A percentile compares a stretch with the other conserved stretches of the same genome.
Conservation (phyloP, 192 early-diverging fungal genomes). For the Allomyces macrogynus region DNA sequence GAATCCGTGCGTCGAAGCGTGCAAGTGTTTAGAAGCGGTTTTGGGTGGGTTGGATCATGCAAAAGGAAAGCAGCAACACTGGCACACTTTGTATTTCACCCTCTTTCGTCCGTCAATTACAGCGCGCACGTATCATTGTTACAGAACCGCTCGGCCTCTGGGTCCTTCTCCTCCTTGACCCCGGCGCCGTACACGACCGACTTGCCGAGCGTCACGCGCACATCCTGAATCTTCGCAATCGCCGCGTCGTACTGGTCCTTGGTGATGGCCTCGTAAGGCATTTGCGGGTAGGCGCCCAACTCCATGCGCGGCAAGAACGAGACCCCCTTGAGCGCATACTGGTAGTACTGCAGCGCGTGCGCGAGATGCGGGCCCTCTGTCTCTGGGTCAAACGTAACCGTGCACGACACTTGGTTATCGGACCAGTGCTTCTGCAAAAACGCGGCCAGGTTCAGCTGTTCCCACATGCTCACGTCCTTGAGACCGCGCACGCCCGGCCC, state of each 20-base stretch:
- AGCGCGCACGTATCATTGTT: slow-evolving; percentile 1
- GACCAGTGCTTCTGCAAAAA: slow-evolving; percentile 21
- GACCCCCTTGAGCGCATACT: slow-evolving; percentile 25
- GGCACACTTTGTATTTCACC: no score
- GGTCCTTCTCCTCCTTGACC: not conserved
- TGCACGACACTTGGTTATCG: slow-evolving; percentile 27
- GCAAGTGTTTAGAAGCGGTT: no score
- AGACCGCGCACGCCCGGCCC: slow-evolving; percentile 17
- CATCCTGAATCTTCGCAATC: slow-evolving; percentile 4
- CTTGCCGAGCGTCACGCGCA: not conserved
- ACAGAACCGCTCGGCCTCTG: slow-evolving; percentile 3
- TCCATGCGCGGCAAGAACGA: slow-evolving; percentile 18
- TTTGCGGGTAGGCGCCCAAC: slow-evolving; percentile 19
- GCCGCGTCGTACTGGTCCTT: slow-evolving; percentile 11
- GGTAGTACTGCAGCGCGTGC: slow-evolving; percentile 21
- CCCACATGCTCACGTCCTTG: slow-evolving; percentile 21
- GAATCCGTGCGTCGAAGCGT: no score
- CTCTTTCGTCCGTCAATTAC: not conserved
- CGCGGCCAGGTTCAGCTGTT: slow-evolving; percentile 22
- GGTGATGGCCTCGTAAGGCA: slow-evolving; percentile 24
- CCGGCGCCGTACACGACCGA: not conserved
- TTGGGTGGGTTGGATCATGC: no score
- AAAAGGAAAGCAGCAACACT: no score
- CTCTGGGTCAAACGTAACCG: slow-evolving; percentile 21
- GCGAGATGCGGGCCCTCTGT: slow-evolving; percentile 11